phyloP scores from a whole-genome alignment of 1,139 yeast genomes.

The Yamadazyma epiphylla region DNA sequence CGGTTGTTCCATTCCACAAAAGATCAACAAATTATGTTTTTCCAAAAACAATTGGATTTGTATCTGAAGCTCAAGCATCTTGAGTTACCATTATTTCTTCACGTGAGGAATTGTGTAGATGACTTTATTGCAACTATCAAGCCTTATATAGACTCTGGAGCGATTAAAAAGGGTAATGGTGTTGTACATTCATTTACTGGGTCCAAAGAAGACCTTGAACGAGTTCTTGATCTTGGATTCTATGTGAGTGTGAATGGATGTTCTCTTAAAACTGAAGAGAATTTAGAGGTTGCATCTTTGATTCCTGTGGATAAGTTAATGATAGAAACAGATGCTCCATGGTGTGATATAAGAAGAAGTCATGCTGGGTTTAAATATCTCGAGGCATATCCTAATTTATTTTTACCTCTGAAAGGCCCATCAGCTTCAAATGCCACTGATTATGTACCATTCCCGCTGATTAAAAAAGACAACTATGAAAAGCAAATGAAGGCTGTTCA shows the following conservation, averaged over 20 bases:
- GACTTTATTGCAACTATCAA: constrained; percentile 66
- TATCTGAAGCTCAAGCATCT: constrained; percentile 46
- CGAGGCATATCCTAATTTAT: constrained; percentile 50
- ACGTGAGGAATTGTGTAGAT: constrained; percentile 83
- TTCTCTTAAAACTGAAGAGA: constrained; percentile 75
- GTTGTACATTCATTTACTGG: constrained; percentile 97
- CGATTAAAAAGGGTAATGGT: constrained; percentile 43
- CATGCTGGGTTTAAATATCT: constrained; percentile 69
- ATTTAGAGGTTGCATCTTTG: constrained; percentile 57
- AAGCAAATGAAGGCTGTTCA: constrained; percentile 28
- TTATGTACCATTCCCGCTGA: constrained; percentile 55
- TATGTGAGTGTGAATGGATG: constrained; percentile 90
- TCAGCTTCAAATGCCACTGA: constrained; percentile 28
- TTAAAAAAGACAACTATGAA: constrained; percentile 60
- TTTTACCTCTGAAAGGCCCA: constrained; percentile 37
- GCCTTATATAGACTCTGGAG: constrained; percentile 49
- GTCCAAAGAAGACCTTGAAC: constrained; percentile 52
- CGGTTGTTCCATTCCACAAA: constrained; percentile 72
- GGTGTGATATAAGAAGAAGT: constrained; percentile 90
- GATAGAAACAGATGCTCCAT: constrained; percentile 96
- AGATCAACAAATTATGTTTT: constrained; percentile 63
- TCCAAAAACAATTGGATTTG: constrained; percentile 66
- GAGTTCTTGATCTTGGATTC: constrained; percentile 55
- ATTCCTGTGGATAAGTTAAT: constrained; percentile 69
- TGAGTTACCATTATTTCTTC: constrained; percentile 75